Base-by-base conservation (phyloP, 495 filamentous ascomycete species). In the Aspergillus bridgeri region DNA sequence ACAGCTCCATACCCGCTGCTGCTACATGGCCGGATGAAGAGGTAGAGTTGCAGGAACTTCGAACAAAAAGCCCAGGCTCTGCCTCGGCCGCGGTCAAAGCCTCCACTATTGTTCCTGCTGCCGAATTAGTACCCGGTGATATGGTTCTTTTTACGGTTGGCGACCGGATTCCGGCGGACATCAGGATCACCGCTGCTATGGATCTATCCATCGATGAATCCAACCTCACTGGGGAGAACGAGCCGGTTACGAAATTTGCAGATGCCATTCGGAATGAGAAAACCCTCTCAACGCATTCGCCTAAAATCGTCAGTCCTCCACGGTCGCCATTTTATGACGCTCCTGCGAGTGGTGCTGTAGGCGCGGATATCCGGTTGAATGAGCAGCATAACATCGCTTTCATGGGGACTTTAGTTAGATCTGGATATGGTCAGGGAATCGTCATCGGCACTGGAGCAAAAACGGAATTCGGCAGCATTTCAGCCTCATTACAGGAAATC, bases 391-490 rank as follows among this genome's bases (percentile, higher is more conserved):
- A 96, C 63, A 92, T 99, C 67, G 94, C 93, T 6, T 98, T 96
- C 69, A 98, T 98, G 95, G 94, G 94, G 5, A 99, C 94, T 6
- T 73, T 99, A 55, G 95, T 99, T 6, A 91, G 92, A 48, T 95
- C 90, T 8, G 94, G 94, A n/a, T 86, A 99, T 62, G 94, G 94
- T 0, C 91, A 95, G 67, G 94, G 94, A 33, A 85, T 99, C 54
- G 94, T 99, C 9, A 92, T 96, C 69, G 90, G 91, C 3, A 98
- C 94, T 1, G 94, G 94, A 49, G 86, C 87, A 21, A 85, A 89
- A 56, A 99, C 94, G 0, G 90, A 97, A 69, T 99, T 99, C 69
- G 94, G 94, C n/a, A 89, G 89, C 24, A 98, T 99, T 58, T 94
- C 92, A 4, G 86, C 89, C 5, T 95, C 90, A 48, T 81, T 99